These are phyloP conservation scores for Apiotrichum sp. DNA, from an alignment of 1,284 basidiomycete genomes.

Conservation along the genomic window DNA sequence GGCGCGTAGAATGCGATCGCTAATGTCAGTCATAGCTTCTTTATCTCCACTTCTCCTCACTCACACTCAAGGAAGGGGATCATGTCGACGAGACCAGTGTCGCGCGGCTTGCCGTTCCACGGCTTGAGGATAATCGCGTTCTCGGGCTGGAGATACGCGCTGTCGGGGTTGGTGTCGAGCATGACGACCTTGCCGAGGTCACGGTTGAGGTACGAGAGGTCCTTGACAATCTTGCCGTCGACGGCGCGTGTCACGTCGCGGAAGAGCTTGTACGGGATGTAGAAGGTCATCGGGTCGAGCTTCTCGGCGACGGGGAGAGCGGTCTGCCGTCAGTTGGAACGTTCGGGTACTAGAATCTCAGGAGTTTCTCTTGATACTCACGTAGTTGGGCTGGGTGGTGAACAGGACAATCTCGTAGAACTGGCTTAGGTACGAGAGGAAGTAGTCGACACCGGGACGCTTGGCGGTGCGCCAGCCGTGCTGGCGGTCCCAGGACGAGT, in stretches of 20 bases:
- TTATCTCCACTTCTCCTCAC: conserved; percentile 32
- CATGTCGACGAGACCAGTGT: conserved; percentile 76
- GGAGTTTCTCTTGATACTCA: conserved; percentile 48
- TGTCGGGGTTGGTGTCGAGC: conserved; percentile 77
- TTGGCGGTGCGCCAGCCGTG: conserved; percentile 87
- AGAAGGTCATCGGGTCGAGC: conserved; percentile 88
- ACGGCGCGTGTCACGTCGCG: conserved; percentile 78
- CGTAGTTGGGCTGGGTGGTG: conserved; percentile 84
- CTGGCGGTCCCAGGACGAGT: conserved; percentile 86
- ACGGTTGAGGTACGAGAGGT: conserved; percentile 86
- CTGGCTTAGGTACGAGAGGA: conserved; percentile 90
- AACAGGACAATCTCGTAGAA: conserved; percentile 98
- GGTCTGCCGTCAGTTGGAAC: conserved; percentile 53
- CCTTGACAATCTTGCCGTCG: conserved; percentile 77
- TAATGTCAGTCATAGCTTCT: conserved; percentile 34
- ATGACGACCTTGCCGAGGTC: conserved; percentile 85
- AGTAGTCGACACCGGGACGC: conserved; percentile 95
- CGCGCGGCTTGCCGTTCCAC: conserved; percentile 77
- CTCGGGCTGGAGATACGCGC: conserved; percentile 74
- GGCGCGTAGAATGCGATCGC: conserved; percentile 82
- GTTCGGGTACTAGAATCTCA: neutral
- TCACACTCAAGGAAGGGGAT: conserved; percentile 95
- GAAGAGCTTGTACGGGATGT: conserved; percentile 82
- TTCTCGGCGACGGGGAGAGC: conserved; percentile 86
- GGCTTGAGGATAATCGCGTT: conserved; percentile 79